Evolutionary conservation across 441 rosid genomes (phyloP).

Genomic region (Adansonia gregorii): DNA sequence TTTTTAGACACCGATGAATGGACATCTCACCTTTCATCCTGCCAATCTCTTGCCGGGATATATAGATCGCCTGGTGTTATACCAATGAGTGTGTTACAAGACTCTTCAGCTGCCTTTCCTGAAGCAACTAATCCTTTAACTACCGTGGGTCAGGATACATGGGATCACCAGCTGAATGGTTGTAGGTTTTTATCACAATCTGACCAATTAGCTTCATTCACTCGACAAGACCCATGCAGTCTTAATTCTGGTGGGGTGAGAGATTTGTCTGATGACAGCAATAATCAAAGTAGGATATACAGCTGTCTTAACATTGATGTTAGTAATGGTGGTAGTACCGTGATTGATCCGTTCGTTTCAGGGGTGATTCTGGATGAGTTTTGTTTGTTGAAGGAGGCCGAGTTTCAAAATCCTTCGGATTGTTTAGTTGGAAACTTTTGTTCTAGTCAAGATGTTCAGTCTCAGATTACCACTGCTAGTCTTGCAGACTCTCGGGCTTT

Average conservation of each 20-base stretch:
- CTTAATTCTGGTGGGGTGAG: constrained; percentile 44
- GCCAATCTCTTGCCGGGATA: constrained; percentile 51
- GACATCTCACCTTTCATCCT: constrained; percentile 49
- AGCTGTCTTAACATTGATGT: constrained; percentile 61
- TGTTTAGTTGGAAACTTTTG: constrained; percentile 69
- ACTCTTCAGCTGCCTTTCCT: constrained; percentile 46
- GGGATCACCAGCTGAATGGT: constrained; percentile 73
- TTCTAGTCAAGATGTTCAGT: constrained; percentile 89
- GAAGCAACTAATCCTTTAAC: constrained; percentile 58
- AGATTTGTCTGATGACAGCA: constrained; percentile 67
- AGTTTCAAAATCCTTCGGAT: constrained; percentile 71
- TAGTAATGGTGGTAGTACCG: constrained; percentile 62
- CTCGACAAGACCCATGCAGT: constrained; percentile 57
- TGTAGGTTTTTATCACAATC: constrained; percentile 48
- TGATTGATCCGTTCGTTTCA: constrained; percentile 73
- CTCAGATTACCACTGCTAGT: constrained; percentile 90
- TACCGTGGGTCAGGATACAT: constrained; percentile 57
- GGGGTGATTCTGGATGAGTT: constrained; percentile 72
- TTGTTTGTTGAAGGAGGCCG: constrained; percentile 67
- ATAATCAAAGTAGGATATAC: constrained; percentile 62
- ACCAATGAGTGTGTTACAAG: constrained; percentile 51
- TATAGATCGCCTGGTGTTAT: constrained; percentile 48
- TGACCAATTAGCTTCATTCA: constrained; percentile 57
- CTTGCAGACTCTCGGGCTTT: constrained; percentile 81
- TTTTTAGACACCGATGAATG: constrained; percentile 65